These are phyloP conservation scores for Cocos nucifera DNA, from an alignment of 176 grass and related monocot genomes.

Conservation along the genomic window DNA sequence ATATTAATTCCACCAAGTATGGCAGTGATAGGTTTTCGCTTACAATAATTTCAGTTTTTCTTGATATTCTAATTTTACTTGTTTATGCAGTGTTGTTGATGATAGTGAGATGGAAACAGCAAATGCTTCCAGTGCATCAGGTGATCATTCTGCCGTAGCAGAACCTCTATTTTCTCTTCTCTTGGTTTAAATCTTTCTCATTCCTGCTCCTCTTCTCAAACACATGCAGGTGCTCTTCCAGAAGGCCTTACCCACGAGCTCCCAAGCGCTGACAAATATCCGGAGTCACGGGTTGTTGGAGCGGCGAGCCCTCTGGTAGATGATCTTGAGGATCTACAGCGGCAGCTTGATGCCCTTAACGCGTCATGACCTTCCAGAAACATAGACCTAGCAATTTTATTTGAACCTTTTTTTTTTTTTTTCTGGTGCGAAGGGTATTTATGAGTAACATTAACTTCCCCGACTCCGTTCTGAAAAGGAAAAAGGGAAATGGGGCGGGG, in stretches of 20 bases:
- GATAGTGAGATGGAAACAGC: conserved; percentile 27
- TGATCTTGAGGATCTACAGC: conserved; percentile 79
- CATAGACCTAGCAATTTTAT: too few species aligned
- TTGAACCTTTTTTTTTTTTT: too few species aligned
- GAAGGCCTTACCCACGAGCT: conserved; percentile 91
- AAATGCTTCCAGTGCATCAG: conserved; percentile 10
- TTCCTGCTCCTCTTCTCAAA: neutral
- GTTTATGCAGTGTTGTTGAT: conserved; percentile 61
- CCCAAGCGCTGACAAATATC: conserved; percentile 54
- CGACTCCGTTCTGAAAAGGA: too few species aligned
- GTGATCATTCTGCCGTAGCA: neutral
- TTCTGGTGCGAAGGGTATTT: too few species aligned
- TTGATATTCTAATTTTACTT: too few species aligned
- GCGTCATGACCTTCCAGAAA: conserved; percentile 20
- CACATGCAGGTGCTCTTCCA: conserved; percentile 54
- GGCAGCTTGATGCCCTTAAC: conserved; percentile 82
- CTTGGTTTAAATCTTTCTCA: neutral
- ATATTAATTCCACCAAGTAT: too few species aligned
- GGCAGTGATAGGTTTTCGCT: too few species aligned
- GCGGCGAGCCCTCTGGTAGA: conserved; percentile 29
- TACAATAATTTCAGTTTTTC: too few species aligned
- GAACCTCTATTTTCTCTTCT: neutral
- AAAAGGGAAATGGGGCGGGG: too few species aligned
- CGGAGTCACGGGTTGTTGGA: conserved; percentile 21
- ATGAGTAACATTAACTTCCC: too few species aligned